A percentile compares a stretch with the other conserved stretches of the same genome.
Conservation (phyloP, 2,329 filamentous ascomycete genomes). For the Epicoccum nigrum region DNA sequence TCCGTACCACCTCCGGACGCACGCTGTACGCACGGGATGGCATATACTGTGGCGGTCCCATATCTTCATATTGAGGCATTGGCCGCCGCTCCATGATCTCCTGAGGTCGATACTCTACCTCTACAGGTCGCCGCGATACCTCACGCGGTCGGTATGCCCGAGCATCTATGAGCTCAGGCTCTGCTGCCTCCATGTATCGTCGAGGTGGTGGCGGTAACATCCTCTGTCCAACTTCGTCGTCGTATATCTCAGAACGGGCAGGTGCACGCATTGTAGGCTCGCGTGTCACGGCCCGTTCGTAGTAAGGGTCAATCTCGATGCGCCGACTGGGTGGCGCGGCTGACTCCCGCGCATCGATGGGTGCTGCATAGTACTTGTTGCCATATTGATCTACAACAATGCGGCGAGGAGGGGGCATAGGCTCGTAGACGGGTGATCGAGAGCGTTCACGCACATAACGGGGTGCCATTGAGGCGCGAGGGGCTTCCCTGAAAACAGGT, state of each 20-base stretch:
- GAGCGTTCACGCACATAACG: constrained; percentile 52
- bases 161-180: constrained; percentile 60
- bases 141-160: constrained; percentile 64
- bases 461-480: constrained; percentile 44
- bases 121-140: constrained; percentile 59
- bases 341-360: constrained; percentile 59
- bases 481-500: constrained; percentile 47
- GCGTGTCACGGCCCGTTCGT: constrained; percentile 67
- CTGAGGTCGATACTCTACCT: constrained; percentile 39
- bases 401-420: constrained; percentile 62
- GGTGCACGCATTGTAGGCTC: constrained; percentile 58
- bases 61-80: constrained; percentile 44
- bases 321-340: constrained; percentile 57
- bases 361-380: constrained; percentile 73
- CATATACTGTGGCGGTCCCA: constrained; percentile 44
- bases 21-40: constrained; percentile 47
- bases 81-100: constrained; percentile 37
- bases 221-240: constrained; percentile 44
- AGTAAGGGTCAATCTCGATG: constrained; percentile 64
- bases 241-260: constrained; percentile 57
- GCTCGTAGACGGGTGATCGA: constrained; percentile 47
- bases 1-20: constrained; percentile 45
- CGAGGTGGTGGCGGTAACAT: constrained; percentile 58
- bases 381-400: constrained; percentile 85
- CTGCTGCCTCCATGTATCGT: constrained; percentile 65